These are phyloP conservation scores for Phanerochaete sordida DNA, from an alignment of 768 basidiomycete genomes.

Conservation along the genomic window DNA sequence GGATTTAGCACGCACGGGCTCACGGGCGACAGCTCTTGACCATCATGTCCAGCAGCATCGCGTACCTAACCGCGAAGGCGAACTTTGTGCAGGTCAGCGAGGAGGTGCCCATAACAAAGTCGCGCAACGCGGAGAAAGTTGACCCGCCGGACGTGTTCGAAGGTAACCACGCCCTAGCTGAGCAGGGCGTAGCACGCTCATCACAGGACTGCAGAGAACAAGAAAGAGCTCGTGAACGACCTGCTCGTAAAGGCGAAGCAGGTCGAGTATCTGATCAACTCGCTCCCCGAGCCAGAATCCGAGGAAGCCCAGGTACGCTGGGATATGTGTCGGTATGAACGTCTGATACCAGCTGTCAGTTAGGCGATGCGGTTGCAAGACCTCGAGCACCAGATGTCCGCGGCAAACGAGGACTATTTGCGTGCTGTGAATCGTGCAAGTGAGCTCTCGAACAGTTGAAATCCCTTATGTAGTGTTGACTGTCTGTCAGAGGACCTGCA, in stretches of 20 bases:
- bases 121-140: conserved; percentile 65
- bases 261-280: conserved; percentile 79
- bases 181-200: too few species aligned
- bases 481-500: conserved; percentile 50
- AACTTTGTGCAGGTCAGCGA: conserved; percentile 76
- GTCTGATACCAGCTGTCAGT: background rate
- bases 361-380: conserved; percentile 65
- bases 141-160: conserved; percentile 74
- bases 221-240: conserved; percentile 80
- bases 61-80: conserved; percentile 62
- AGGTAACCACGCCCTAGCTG: too few species aligned
- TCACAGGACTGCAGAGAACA: conserved; percentile 62
- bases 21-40: conserved; percentile 58
- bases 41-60: conserved; percentile 82
- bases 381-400: conserved; percentile 67
- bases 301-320: conserved; percentile 65
- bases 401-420: conserved; percentile 74
- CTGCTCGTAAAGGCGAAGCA: conserved; percentile 86
- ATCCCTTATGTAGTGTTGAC: background rate
- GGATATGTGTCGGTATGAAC: background rate
- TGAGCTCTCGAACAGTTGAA: conserved; percentile 33
- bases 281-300: conserved; percentile 72
- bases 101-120: conserved; percentile 82
- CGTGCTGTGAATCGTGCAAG: conserved; percentile 73
- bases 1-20: background rate